These are phyloP conservation scores for Fraxinus dipetala DNA, from an alignment of 305 asterid species.

Conservation along the genomic window DNA sequence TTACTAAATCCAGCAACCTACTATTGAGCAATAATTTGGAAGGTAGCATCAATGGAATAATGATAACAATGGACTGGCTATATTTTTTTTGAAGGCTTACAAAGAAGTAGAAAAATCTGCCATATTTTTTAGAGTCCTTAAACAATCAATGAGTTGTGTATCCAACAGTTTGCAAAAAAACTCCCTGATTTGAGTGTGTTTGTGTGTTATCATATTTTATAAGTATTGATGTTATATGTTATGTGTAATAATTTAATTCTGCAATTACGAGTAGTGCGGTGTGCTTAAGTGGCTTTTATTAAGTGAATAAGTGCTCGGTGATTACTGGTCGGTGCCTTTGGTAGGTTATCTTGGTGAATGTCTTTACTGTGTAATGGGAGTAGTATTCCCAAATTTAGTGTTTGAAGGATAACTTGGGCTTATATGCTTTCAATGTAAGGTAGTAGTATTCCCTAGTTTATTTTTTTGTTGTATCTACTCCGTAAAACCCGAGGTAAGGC, in stretches of 20 bases:
- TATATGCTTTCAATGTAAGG: not conserved
- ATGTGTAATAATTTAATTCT: not conserved
- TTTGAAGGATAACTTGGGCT: not conserved
- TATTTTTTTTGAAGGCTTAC: not conserved
- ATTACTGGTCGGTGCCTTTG: not conserved
- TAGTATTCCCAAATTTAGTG: not conserved
- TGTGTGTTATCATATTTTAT: not conserved
- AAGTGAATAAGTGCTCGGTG: not conserved
- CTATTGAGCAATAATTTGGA: not conserved
- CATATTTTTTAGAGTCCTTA: not conserved
- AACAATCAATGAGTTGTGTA: not conserved
- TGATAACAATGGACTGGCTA: not conserved
- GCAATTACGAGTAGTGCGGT: not conserved
- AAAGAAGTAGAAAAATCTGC: not conserved
- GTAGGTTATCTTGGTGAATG: not conserved
- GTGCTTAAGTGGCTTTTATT: not conserved
- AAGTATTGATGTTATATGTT: not conserved
- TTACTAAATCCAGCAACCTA: not conserved
- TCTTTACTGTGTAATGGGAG: not conserved
- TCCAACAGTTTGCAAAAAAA: not conserved
- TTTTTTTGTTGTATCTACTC: not conserved
- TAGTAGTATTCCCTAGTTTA: not conserved
- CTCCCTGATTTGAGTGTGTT: not conserved
- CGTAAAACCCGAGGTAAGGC: not conserved
- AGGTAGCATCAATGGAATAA: not conserved